Percentiles rank a stretch among this genome's conserved stretches.
These are phyloP conservation scores for Boechera divaricarpa DNA, from an alignment of 345 rosid genomes.

Conservation along the genomic window DNA sequence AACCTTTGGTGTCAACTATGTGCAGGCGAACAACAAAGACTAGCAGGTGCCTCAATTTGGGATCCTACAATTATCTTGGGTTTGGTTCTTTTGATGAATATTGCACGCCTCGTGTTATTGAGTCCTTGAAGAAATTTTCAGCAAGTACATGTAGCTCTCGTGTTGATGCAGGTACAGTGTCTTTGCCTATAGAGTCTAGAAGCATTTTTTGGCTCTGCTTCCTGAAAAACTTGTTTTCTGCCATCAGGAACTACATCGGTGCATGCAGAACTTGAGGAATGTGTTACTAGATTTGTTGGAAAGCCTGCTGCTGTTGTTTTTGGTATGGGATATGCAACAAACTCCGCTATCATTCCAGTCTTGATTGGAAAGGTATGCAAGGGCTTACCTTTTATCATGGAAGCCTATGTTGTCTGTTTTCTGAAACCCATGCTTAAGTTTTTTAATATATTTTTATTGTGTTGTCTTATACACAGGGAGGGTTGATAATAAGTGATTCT, in stretches of 20 bases:
- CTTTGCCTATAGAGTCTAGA: not conserved
- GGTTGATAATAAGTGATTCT: slow-evolving; percentile 84
- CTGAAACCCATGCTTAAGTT: not conserved
- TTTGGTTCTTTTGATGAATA: slow-evolving; percentile 93
- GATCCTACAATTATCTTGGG: slow-evolving; percentile 92
- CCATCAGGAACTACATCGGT: slow-evolving; percentile 67
- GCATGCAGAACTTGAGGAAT: slow-evolving; percentile 77
- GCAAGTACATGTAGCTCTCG: slow-evolving; percentile 87
- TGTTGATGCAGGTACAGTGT: slow-evolving; percentile 75
- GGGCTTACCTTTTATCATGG: not conserved
- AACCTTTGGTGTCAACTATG: slow-evolving; percentile 11
- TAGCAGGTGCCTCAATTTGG: slow-evolving; percentile 85
- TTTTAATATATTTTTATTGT: not conserved
- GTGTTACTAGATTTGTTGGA: slow-evolving; percentile 79
- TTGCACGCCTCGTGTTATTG: slow-evolving; percentile 89
- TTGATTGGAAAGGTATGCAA: slow-evolving; percentile 73
- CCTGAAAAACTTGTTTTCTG: slow-evolving; percentile 18
- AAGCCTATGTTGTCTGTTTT: not conserved
- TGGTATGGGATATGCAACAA: slow-evolving; percentile 94
- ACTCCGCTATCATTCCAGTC: slow-evolving; percentile 84
- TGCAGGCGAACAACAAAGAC: slow-evolving; percentile 75
- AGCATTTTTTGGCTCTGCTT: not conserved
- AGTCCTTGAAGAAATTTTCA: slow-evolving; percentile 68
- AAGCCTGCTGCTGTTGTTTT: slow-evolving; percentile 85
- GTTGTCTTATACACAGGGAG: slow-evolving; percentile 57